Conservation (phyloP, 129 eudicot species). For the Artemisia argyi region DNA sequence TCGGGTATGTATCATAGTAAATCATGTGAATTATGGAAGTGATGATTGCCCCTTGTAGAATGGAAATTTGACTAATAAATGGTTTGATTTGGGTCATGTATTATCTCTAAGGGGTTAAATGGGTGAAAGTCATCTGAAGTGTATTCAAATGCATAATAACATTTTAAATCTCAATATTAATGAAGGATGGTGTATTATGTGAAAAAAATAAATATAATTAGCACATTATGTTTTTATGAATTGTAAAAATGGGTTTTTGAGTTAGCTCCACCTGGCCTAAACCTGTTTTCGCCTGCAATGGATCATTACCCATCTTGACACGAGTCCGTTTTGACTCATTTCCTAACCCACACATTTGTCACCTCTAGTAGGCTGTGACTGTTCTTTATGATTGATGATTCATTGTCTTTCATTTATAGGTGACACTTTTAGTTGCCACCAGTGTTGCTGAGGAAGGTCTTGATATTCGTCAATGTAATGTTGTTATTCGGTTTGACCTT, state of each 20-base stretch:
- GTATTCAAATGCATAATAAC: slow-evolving; percentile 15
- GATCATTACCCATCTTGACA: background rate
- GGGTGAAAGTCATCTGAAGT: slow-evolving; percentile 4
- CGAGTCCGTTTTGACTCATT: background rate
- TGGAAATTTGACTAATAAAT: background rate
- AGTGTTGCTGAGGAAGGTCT: slow-evolving; percentile 99
- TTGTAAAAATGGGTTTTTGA: background rate
- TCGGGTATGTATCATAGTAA: slow-evolving; percentile 64
- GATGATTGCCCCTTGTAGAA: background rate
- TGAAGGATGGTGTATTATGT: background rate
- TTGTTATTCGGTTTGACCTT: slow-evolving; percentile 97
- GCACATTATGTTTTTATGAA: background rate
- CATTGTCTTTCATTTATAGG: slow-evolving; percentile 42
- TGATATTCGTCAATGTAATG: slow-evolving; percentile 98
- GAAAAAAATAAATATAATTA: background rate
- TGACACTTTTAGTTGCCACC: slow-evolving; percentile 95
- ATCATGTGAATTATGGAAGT: slow-evolving; percentile 8
- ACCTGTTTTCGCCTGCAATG: slow-evolving; percentile 1
- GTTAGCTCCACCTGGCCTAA: background rate
- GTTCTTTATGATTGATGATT: slow-evolving; percentile 13
- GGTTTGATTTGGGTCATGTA: background rate
- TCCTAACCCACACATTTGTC: background rate
- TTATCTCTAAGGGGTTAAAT: slow-evolving; percentile 5
- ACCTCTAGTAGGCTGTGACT: background rate
- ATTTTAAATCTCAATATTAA: background rate